Evolutionary conservation across 106 monocot genomes (phyloP), one percentile per base, ranked within the genome.

Genomic region (Acorus gramineus): DNA sequence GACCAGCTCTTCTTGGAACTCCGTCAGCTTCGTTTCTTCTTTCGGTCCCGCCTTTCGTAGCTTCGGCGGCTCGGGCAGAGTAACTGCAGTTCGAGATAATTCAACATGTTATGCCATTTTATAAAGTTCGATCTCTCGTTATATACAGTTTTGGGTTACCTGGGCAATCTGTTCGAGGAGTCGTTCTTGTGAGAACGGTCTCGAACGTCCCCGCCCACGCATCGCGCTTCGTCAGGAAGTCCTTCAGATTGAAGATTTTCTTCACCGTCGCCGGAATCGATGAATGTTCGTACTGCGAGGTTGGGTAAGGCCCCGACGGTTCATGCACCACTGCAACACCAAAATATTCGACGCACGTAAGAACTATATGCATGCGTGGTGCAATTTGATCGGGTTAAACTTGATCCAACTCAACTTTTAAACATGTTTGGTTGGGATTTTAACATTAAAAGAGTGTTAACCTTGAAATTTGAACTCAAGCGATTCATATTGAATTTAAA

Each of bases 151-250:
- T 61, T 61, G 44, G 2, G 8, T 9, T 47, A 76, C 76, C 52
- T 62, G 93, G 93, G 75, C 93, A 93, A 66, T 93, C 86, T 10
- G 66, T 79, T 71, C 93, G 57, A 5, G 89, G 89, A 59, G 68
- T 79, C 2, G 74, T 67, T 42, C 85, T 69, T 7, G 75, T 86
- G 49, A 93, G 73, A 10, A 86, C 79, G 5, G 50, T 64, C 14
- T 93, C 93, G 11, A 93, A 93, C 7, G 93, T 93, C 47, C 89
- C 93, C 0, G 86, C 93, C 93, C 93, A 93, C 9, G 86, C 86
- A 46, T 89, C 89, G 0, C 89, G 81, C 66, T 78, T 89, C 2
- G 83, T 89, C 47, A 93, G 59, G 64, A 86, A 93, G 28, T 80
- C 71, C 51, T 71, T 75, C 50, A 89, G 76, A 42, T 86, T 78